A percentile compares a stretch with the other conserved stretches of the same genome.
Evolutionary conservation across 331 rosid genomes (phyloP).

Genomic region (Phaseolus coccineus): DNA sequence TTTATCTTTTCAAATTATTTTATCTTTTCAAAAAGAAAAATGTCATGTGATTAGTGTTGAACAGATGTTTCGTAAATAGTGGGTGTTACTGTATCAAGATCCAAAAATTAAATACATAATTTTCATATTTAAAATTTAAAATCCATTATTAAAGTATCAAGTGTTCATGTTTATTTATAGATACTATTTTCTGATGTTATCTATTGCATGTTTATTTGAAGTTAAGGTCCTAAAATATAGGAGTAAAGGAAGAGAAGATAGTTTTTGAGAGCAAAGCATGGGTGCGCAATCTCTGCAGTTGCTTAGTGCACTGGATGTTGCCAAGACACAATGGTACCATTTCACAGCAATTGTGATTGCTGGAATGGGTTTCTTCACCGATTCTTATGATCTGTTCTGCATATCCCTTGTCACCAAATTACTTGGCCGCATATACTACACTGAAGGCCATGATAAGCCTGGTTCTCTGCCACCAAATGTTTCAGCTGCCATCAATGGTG

Average conservation of each 20-base stretch:
- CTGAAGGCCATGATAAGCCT: slow-evolving; percentile 51
- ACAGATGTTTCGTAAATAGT: no score
- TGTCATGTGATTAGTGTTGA: no score
- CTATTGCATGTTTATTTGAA: neutral
- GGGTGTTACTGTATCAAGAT: no score
- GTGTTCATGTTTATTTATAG: no score
- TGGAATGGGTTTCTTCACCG: slow-evolving; percentile 94
- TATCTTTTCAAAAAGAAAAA: no score
- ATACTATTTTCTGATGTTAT: neutral
- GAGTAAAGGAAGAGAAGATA: neutral
- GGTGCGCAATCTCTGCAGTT: slow-evolving; percentile 60
- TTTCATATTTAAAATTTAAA: no score
- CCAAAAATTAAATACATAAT: no score
- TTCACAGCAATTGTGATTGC: slow-evolving; percentile 90
- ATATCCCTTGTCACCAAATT: slow-evolving; percentile 84
- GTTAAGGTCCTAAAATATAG: no score
- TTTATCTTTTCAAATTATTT: no score
- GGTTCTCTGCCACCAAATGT: slow-evolving; percentile 74
- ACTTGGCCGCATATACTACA: slow-evolving; percentile 74
- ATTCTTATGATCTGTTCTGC: slow-evolving; percentile 87
- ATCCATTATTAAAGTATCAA: no score
- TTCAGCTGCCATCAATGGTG: slow-evolving; percentile 79
- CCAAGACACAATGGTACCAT: slow-evolving; percentile 92
- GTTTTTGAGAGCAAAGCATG: slow-evolving; percentile 40
- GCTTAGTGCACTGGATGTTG: slow-evolving; percentile 78